Percentiles rank a stretch among this genome's conserved stretches.
Evolutionary conservation across 441 rosid genomes (phyloP).

Genomic region (Omphalea diandra): DNA sequence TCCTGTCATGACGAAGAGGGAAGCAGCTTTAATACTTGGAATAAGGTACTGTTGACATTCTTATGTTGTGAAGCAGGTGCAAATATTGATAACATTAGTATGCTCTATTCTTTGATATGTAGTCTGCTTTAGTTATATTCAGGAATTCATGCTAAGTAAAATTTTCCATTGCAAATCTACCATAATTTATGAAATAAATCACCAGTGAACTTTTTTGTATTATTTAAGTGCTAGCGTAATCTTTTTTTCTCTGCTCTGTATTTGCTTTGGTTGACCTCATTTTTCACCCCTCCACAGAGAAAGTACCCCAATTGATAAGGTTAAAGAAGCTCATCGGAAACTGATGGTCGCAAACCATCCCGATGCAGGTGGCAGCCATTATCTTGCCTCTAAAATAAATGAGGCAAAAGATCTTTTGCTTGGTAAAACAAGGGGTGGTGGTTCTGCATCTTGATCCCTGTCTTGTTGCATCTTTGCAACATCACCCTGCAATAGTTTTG

Average conservation of each 20-base stretch:
- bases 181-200: neutral
- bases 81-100: neutral
- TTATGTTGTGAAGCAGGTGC: neutral
- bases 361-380: constrained; percentile 76
- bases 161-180: too few relatives aligned
- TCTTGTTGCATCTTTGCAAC: neutral
- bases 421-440: constrained; percentile 44
- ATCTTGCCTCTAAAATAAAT: constrained; percentile 63
- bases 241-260: neutral
- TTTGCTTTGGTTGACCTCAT: neutral
- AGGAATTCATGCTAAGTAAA: neutral
- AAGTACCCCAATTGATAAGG: constrained; percentile 42
- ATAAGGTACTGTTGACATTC: constrained; percentile 39
- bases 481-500: neutral
- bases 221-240: neutral
- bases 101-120: neutral
- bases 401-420: constrained; percentile 73
- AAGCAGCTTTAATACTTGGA: constrained; percentile 60
- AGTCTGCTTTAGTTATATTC: too few relatives aligned
- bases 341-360: constrained; percentile 81
- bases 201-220: too few relatives aligned
- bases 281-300: constrained; percentile 32
- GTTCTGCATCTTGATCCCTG: constrained; percentile 43
- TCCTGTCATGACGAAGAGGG: constrained; percentile 58
- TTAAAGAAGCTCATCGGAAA: constrained; percentile 62